Base-by-base conservation (phyloP, 2,329 filamentous ascomycete species). In the Curvularia lunata region DNA sequence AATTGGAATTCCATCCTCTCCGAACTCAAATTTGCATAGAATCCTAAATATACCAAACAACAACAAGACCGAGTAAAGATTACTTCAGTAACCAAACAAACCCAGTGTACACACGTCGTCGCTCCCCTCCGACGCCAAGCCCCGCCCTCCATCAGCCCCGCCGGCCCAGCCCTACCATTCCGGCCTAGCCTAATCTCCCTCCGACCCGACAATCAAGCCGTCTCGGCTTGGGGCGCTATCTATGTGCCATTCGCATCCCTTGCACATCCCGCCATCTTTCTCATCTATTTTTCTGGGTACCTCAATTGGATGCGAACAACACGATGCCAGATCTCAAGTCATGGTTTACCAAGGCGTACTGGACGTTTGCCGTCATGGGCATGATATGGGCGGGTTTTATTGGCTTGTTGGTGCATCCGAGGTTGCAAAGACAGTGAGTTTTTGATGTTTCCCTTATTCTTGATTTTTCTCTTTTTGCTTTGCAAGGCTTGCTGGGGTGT, bases 351-450 rank as follows among this genome's bases (percentile, higher is more conserved):
- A 78, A 75, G 50, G 73, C 71, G 38, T 79, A 77, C 54, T 77
- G 74, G 72, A 56, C 69, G 7, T 68, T 80, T 18, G 72, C 75
- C 6, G 81, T 82, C 16, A 82, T 86, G 13, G 80, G 91, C 7
- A 84, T 84, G 38, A 67, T 90, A 25, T 96, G 95, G 77, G 78
- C 86, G 18, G 71, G 84, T 27, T 87, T 90, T 61, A 77, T 96
- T n/a, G 78, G 83, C 2, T 78, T 89, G 9, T 79, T 91, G 57
- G 84, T 88, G 13, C 87, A 85, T 68, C 88, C 91, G 2, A 85
- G 83, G 66, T 80, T 96, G 51, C 94, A 98, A 75, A 84, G 90
- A 79, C 87, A 93, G 92, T 96, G 82, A 79, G 88, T 77, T 34
- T 34, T 25, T 3, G n/a, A 2, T 10, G 4, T 12, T 10, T 30